Evolutionary conservation across 495 filamentous ascomycete genomes (phyloP).

Genomic region (Penicillium flavigenum): DNA sequence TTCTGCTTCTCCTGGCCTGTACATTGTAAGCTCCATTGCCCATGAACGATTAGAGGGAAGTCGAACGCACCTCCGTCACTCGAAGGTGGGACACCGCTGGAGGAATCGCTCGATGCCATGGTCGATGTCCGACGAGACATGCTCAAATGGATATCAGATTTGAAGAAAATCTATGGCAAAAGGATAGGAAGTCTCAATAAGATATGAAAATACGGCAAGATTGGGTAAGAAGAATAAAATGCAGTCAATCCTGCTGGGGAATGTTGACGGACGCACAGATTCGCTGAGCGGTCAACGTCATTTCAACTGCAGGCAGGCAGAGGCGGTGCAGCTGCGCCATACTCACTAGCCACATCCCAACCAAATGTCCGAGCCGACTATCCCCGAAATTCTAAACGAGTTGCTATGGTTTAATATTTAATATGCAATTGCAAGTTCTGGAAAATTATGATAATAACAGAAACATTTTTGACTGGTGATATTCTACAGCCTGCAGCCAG

Average conservation of each 20-base stretch:
- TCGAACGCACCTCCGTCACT: conserved; percentile 43
- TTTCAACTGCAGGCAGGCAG: conserved; percentile 27
- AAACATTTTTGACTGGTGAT: conserved; percentile 37
- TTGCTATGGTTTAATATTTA: neutral
- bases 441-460: conserved; percentile 6
- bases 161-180: conserved; percentile 5
- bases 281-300: conserved; percentile 43
- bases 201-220: conserved; percentile 8
- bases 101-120: conserved; percentile 41
- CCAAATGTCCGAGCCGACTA: neutral
- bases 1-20: conserved; percentile 82
- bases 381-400: neutral
- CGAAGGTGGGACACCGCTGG: conserved; percentile 36
- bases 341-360: conserved; percentile 27
- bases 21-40: conserved; percentile 21
- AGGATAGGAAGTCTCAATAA: conserved; percentile 3
- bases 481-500: conserved; percentile 38
- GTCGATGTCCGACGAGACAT: conserved; percentile 50
- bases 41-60: conserved; percentile 14
- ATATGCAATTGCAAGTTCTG: neutral
- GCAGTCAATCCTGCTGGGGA: conserved; percentile 29
- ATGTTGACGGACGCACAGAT: conserved; percentile 43
- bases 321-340: conserved; percentile 37
- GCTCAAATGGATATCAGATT: conserved; percentile 27
- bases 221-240: conserved; percentile 25